These are phyloP conservation scores for Elymus sibiricus DNA, from an alignment of 176 grass and related monocot genomes.

Conservation along the genomic window DNA sequence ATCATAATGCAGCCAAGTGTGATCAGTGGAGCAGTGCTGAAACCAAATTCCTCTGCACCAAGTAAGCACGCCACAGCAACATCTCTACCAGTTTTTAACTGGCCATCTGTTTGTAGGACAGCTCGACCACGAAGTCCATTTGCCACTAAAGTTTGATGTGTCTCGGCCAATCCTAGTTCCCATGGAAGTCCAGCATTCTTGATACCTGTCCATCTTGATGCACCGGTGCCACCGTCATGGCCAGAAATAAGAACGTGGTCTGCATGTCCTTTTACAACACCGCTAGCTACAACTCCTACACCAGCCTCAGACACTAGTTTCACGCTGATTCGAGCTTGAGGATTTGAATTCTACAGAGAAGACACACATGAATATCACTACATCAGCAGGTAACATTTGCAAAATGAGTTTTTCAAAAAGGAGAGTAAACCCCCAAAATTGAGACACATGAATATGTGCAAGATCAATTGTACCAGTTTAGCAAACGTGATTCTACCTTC, in stretches of 20 bases:
- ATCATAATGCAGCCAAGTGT: slow-evolving; percentile 99
- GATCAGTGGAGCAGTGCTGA: slow-evolving; percentile 95
- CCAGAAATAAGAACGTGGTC: slow-evolving; percentile 98
- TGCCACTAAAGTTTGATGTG: slow-evolving; percentile 94
- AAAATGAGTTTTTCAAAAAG: neutral
- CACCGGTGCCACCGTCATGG: slow-evolving; percentile 95
- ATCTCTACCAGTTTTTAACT: slow-evolving; percentile 97
- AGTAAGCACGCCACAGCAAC: slow-evolving; percentile 94
- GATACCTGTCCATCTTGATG: slow-evolving; percentile 98
- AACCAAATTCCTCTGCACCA: slow-evolving; percentile 99
- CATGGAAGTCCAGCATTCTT: slow-evolving; percentile 99
- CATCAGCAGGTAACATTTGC: slow-evolving; percentile 10
- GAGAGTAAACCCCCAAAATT: neutral
- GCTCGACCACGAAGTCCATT: slow-evolving; percentile 94
- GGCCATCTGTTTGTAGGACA: slow-evolving; percentile 92
- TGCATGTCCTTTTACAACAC: slow-evolving; percentile 96
- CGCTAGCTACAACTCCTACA: slow-evolving; percentile 92
- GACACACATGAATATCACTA: slow-evolving; percentile 27
- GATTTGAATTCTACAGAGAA: slow-evolving; percentile 80
- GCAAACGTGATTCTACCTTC: neutral
- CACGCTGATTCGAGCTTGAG: slow-evolving; percentile 83
- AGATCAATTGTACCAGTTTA: slow-evolving; percentile 3
- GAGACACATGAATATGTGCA: neutral
- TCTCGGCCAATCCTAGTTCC: slow-evolving; percentile 98
- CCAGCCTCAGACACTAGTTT: slow-evolving; percentile 95